phyloP scores from a whole-genome alignment of 2,329 filamentous ascomycete genomes.

The Sclerotinia borealis region DNA sequence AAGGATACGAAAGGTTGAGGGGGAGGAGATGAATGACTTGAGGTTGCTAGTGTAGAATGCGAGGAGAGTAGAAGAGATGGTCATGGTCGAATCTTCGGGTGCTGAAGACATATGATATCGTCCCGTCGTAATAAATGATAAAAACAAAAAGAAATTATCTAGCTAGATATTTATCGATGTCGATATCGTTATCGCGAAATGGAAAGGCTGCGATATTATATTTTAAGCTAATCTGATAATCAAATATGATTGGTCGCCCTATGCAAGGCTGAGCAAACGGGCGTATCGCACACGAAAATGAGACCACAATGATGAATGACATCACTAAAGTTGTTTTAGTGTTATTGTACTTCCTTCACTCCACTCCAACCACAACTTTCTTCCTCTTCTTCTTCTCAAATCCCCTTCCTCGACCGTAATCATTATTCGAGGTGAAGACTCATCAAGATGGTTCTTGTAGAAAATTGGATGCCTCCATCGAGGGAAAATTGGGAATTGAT shows the following conservation, averaged over 20 bases:
- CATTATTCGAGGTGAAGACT: not conserved
- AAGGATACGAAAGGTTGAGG: conserved; percentile 26
- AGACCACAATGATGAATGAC: conserved; percentile 18
- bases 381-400: not conserved
- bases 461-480: conserved; percentile 46
- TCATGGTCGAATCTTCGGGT: not conserved
- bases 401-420: not conserved
- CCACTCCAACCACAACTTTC: not conserved
- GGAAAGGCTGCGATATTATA: not conserved
- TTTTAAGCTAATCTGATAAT: not conserved
- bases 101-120: not conserved
- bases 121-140: not conserved
- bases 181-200: not conserved
- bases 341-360: not conserved
- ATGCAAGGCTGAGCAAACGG: not conserved
- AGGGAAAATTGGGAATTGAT: conserved; percentile 51
- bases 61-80: not conserved
- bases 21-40: conserved; percentile 25
- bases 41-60: conserved; percentile 21
- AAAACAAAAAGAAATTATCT: not conserved
- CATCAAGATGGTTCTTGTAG: conserved; percentile 25
- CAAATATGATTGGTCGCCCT: not conserved
- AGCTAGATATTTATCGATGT: not conserved
- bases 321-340: conserved; percentile 13
- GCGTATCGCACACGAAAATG: not conserved